These are phyloP conservation scores for Kernera saxatilis DNA, from an alignment of 345 rosid species.

Conservation along the genomic window DNA sequence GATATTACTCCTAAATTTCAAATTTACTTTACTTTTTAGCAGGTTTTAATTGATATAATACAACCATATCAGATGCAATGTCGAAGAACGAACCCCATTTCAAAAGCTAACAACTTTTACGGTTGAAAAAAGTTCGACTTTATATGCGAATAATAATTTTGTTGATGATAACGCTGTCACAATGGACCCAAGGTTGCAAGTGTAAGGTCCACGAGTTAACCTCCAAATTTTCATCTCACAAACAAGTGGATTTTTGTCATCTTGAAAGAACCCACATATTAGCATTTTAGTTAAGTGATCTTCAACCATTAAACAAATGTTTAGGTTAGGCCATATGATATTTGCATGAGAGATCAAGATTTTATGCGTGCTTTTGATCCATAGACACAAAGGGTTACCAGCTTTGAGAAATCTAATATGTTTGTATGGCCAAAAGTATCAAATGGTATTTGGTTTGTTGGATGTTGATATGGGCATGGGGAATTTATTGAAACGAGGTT, in stretches of 20 bases:
- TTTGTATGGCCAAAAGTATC: conserved; percentile 5
- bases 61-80: conserved; percentile 3
- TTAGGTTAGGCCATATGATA: not conserved
- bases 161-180: not conserved
- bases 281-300: too few species aligned
- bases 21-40: not conserved
- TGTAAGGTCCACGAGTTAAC: not conserved
- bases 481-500: not conserved
- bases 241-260: not conserved
- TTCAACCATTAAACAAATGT: not conserved
- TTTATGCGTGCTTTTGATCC: not conserved
- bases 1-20: not conserved
- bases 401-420: not conserved
- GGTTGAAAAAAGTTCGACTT: not conserved
- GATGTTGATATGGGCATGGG: conserved; percentile 5
- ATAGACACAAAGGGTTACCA: not conserved
- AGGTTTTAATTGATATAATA: not conserved
- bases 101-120: conserved; percentile 26
- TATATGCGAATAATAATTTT: conserved; percentile 18
- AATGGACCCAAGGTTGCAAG: not conserved
- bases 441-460: conserved; percentile 27
- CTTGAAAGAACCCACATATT: not conserved
- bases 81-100: not conserved
- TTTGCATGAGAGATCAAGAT: not conserved
- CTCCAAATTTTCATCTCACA: not conserved